Evolutionary conservation across 257 asterid genomes (phyloP), one percentile per base, ranked within the genome.

Genomic region (Plectranthus barbatus): DNA sequence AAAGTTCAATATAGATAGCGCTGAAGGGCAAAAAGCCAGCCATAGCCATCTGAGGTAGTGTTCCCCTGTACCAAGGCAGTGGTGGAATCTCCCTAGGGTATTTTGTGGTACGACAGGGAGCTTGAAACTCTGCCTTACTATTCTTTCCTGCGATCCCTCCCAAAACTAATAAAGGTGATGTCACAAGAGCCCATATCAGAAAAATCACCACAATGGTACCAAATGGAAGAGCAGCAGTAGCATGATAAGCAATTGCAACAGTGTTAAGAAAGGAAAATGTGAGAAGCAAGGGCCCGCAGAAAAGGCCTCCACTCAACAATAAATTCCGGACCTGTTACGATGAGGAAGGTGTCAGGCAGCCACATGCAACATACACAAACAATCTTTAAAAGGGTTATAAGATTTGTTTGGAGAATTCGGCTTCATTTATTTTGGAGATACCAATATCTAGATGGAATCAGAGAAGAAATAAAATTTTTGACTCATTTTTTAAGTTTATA

Each of bases 1-100:
- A 88, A 18, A 88, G 95, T 44, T 88, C 96, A 5, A 88, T 88
- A 11, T 88, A 88, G 42, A 88, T 88, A 69, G 96, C 95, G 55
- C 96, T 88, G 83, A 88, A 88, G 1, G 96, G 96, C 75, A 88
- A 73, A 69, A 88, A 88, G n/a, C 96, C 96, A 21, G 96, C 95
- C 96, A 88, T 88, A 37, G 96, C 91, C 96, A 88, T 88, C 82
- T 88, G 96, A 3, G 96, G 96, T n/a, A 88, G 67, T 33, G 93
- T 67, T 64, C 78, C 85, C 48, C 96, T 88, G 48, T 88, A 88
- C 96, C 96, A 88, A 61, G 93, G 96, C 37, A 80, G 68, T 11
- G 86, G 82, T 42, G 96, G 96, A 52, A 88, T 84, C 71, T 86
- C 96, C 64, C 96, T 74, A 1, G 96, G 95, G 48, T 88, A 88